Percentiles rank a stretch among this genome's conserved stretches.
Conservation (phyloP, 768 basidiomycete genomes). For the Asterophora parasitica region DNA sequence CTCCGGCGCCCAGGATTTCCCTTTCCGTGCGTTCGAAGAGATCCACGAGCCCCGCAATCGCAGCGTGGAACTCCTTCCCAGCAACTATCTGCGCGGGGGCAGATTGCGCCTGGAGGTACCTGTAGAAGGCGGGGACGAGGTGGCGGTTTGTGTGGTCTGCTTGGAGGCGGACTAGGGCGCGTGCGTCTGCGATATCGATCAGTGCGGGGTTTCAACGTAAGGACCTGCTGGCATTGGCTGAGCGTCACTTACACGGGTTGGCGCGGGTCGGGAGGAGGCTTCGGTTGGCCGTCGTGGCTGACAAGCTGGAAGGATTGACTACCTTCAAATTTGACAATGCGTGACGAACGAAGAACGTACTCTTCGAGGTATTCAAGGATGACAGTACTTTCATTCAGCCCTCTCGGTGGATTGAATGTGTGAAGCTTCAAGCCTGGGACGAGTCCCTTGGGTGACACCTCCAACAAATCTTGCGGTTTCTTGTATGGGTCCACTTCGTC, state of each 20-base stretch:
- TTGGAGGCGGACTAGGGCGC: slow-evolving; percentile 63
- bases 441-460: slow-evolving; percentile 77
- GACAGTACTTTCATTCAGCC: slow-evolving; percentile 75
- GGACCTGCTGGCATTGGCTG: too few relatives aligned
- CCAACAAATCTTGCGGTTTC: slow-evolving; percentile 75
- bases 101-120: slow-evolving; percentile 69
- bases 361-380: slow-evolving; percentile 79
- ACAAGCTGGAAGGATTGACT: slow-evolving; percentile 35
- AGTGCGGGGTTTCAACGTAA: too few relatives aligned
- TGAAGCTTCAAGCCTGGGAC: slow-evolving; percentile 66
- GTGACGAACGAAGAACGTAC: slow-evolving; percentile 30
- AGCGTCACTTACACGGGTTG: slow-evolving; percentile 50
- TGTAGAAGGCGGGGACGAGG: slow-evolving; percentile 69
- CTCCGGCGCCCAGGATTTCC: slow-evolving; percentile 37
- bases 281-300: slow-evolving; percentile 39
- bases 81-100: slow-evolving; percentile 42
- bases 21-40: slow-evolving; percentile 55
- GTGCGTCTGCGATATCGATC: slow-evolving; percentile 42
- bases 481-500: slow-evolving; percentile 82
- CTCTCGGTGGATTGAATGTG: slow-evolving; percentile 47
- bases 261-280: slow-evolving; percentile 10
- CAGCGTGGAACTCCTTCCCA: slow-evolving; percentile 49
- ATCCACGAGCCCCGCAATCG: slow-evolving; percentile 45
- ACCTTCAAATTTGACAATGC: not conserved
- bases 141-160: slow-evolving; percentile 61